Base-by-base conservation (phyloP, 2,329 filamentous ascomycete genomes). In the Cytospora paraplurivora region DNA sequence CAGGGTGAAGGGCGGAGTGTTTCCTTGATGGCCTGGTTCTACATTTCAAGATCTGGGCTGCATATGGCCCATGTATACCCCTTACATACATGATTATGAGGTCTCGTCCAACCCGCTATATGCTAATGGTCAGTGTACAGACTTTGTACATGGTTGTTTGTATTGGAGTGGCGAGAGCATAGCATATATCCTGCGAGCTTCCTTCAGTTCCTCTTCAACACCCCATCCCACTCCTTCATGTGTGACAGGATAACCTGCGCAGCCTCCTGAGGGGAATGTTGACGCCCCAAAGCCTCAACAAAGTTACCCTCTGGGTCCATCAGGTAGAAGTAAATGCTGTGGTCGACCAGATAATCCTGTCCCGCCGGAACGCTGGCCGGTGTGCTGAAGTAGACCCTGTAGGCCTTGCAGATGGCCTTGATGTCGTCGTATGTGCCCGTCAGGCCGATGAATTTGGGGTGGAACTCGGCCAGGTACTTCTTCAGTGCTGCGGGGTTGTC, bases 281-380 rank as follows among this genome's bases (percentile, higher is more conserved):
- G 95, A 67, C 95, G 84, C 19, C 95, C 95, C 72, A 99, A 88
- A 13, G 93, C 96, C 80, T 99, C 96, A 34, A 99, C 94, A 76
- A 99, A 99, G 76, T 99, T 93, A 21, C 94, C 94, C 70, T 98
- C 93, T 0, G 95, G 95, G 75, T 98, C 95, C 95, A 99, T 99
- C 69, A 99, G 79, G 77, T 99, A 99, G 73, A 99, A 99, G 82
- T 99, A 99, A 70, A 99, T 99, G 76, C 93, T 97, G 80, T 99
- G 95, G 76, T 99, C 95, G 13, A 99, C 95, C 71, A 99, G 78
- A 75, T 99, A 99, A 77, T 99, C 95, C 81, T 97, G 91, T 1
- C 94, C 95, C 1, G 93, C 90, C 81, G 93, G 90, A 62, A 98
- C 91, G 67, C 93, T 85, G 70, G 86, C 82, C 38, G 95, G 95